Base-by-base conservation (phyloP, 225 moss, liverwort and hornwort genomes). In the Pseudisothecium myosuroides region DNA sequence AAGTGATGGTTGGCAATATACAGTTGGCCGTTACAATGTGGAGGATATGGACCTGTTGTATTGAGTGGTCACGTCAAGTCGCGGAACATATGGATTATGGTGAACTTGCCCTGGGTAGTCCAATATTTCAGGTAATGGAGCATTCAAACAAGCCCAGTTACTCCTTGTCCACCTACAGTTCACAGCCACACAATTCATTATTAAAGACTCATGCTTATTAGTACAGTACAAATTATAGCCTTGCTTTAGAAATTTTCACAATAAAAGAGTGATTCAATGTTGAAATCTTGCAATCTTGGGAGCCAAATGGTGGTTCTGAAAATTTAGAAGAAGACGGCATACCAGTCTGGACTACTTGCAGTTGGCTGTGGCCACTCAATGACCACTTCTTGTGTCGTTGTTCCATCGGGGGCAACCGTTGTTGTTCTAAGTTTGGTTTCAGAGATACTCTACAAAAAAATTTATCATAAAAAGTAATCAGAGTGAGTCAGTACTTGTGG, bases 331-430 rank as follows among this genome's bases (percentile, higher is more conserved):
- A 63, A 47, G 62, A 65, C 0, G 2, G 12, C 27, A 6, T 92
- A 93, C 93, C 93, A 93, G 89, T 93, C 92, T 6, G 68, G 89
- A 36, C 92, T 93, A 69, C 83, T 88, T 39, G 91, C 93, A 69
- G 89, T 89, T 63, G 91, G 81, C 60, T 91, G 89, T 11, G 89
- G 90, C 92, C 92, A 92, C 17, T 58, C 21, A 10, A 92, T 76
- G 58, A 83, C 88, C 82, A 83, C 34, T 88, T 91, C 71, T 62
- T 91, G 69, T 8, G 62, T 68, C 23, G 37, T n/a, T 17, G n/a
- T 80, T 81, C 90, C 89, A 50, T 88, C 52, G 0, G 56, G 8
- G 13, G 69, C 37, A 28, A 87, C 74, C 1, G 34, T 15, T 22
- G 90, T 92, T 21, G 89, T 82, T 2, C 50, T 47, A 23, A 92